phyloP scores from a whole-genome alignment of 208 protist species.

The Crithidia mellificae region DNA sequence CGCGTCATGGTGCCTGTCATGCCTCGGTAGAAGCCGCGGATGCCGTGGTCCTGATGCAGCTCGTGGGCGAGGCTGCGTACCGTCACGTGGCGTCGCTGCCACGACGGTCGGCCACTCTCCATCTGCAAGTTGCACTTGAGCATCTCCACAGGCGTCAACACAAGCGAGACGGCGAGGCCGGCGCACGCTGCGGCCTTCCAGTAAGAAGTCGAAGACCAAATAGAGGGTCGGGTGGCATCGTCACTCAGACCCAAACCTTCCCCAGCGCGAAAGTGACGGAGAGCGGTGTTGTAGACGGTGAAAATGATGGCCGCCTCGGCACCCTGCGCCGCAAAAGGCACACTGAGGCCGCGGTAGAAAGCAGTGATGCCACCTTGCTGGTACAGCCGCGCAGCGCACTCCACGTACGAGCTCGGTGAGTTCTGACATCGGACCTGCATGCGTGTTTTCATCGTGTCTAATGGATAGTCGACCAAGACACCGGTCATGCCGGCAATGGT shows the following conservation, averaged over 20 bases:
- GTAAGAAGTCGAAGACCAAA: conserved; percentile 28
- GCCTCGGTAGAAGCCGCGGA: conserved; percentile 65
- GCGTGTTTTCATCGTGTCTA: conserved; percentile 87
- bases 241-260: not conserved
- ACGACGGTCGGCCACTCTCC: conserved; percentile 15
- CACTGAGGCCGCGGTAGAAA: conserved; percentile 77
- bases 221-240: not conserved
- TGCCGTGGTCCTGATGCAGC: conserved; percentile 16
- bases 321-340: conserved; percentile 57
- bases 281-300: conserved; percentile 40
- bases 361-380: conserved; percentile 46
- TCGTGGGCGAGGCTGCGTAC: conserved; percentile 16
- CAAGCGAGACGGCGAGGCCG: conserved; percentile 61
- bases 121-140: conserved; percentile 77
- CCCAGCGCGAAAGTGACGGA: conserved; percentile 11
- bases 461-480: conserved; percentile 77
- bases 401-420: conserved; percentile 27
- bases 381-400: conserved; percentile 42
- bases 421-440: conserved; percentile 48
- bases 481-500: conserved; percentile 64
- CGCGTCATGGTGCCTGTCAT: conserved; percentile 59
- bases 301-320: conserved; percentile 61
- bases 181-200: conserved; percentile 43
- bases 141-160: conserved; percentile 69
- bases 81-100: conserved; percentile 21